Conservation (phyloP, 2,329 filamentous ascomycete species). For the Alternaria novae-zelandiae region DNA sequence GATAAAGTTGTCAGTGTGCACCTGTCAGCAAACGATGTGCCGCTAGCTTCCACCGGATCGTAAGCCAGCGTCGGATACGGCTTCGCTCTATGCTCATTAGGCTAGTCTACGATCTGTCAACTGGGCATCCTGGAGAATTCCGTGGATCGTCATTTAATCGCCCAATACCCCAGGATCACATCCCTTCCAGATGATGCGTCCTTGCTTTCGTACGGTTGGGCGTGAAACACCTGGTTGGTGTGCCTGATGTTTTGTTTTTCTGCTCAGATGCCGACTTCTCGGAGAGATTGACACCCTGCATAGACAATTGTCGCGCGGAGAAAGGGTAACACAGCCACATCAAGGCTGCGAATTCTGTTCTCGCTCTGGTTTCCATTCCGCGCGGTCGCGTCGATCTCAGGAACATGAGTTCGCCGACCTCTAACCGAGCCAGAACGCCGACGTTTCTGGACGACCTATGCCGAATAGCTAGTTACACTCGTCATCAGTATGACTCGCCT, state of each 20-base stretch:
- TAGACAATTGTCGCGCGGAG: background rate
- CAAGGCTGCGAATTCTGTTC: background rate
- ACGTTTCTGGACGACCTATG: background rate
- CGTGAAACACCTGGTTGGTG: background rate
- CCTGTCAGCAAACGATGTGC: conserved; percentile 3
- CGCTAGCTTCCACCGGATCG: background rate
- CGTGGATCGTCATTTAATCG: conserved; percentile 8
- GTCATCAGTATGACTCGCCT: conserved; percentile 3
- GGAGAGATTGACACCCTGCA: background rate
- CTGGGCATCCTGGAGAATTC: background rate
- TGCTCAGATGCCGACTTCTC: background rate
- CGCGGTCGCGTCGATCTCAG: background rate
- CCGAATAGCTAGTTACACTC: background rate
- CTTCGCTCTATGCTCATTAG: background rate
- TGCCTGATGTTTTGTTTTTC: background rate
- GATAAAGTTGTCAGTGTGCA: background rate
- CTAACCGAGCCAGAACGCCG: background rate
- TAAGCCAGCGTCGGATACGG: conserved; percentile 2
- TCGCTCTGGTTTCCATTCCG: background rate
- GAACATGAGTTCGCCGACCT: conserved; percentile 7
- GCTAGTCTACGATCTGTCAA: conserved; percentile 8
- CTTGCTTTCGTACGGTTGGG: conserved; percentile 1
- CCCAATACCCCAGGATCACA: conserved; percentile 4
- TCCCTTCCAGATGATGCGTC: background rate
- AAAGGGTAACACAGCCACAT: background rate